phyloP scores from a whole-genome alignment of 1,284 basidiomycete genomes.

The Cutaneotrichosporon cutaneum region DNA sequence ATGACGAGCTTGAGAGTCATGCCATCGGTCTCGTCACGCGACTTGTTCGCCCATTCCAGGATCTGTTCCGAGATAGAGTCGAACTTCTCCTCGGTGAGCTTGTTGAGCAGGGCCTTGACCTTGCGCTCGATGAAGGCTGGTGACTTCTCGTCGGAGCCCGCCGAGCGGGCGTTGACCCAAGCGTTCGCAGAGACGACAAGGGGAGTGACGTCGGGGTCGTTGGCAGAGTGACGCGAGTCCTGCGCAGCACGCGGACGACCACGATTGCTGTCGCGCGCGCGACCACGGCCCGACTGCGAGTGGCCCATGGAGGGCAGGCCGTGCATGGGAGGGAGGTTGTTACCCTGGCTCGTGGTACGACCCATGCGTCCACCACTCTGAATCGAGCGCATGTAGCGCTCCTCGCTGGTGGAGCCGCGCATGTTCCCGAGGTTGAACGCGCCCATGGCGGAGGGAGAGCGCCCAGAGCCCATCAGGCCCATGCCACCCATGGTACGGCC shows the following conservation, averaged over 20 bases:
- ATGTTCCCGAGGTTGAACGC: conserved; percentile 61
- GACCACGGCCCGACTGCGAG: conserved; percentile 28
- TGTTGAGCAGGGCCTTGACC: conserved; percentile 91
- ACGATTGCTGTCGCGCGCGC: conserved; percentile 40
- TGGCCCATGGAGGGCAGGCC: conserved; percentile 6
- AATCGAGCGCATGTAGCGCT: conserved; percentile 60
- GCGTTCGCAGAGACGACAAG: conserved; percentile 76
- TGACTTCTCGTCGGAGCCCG: conserved; percentile 62
- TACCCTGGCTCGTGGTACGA: conserved; percentile 47
- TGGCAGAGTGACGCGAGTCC: conserved; percentile 23
- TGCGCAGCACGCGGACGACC: conserved; percentile 45
- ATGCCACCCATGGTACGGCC: conserved; percentile 57
- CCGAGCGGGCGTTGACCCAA: conserved; percentile 63
- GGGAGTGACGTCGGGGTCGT: conserved; percentile 64
- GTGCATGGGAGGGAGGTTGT: conserved; percentile 9
- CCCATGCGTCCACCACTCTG: conserved; percentile 55
- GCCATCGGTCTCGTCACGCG: conserved; percentile 86
- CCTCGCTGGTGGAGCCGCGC: conserved; percentile 61
- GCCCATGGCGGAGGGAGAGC: conserved; percentile 34
- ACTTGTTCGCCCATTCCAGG: conserved; percentile 91
- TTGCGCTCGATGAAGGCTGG: conserved; percentile 86
- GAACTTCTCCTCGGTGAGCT: conserved; percentile 95
- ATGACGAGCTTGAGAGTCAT: conserved; percentile 93
- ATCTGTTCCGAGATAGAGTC: conserved; percentile 92
- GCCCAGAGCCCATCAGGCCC: conserved; percentile 53